Conservation (phyloP, 2,329 filamentous ascomycete species). For the Epichloe bromicola region DNA sequence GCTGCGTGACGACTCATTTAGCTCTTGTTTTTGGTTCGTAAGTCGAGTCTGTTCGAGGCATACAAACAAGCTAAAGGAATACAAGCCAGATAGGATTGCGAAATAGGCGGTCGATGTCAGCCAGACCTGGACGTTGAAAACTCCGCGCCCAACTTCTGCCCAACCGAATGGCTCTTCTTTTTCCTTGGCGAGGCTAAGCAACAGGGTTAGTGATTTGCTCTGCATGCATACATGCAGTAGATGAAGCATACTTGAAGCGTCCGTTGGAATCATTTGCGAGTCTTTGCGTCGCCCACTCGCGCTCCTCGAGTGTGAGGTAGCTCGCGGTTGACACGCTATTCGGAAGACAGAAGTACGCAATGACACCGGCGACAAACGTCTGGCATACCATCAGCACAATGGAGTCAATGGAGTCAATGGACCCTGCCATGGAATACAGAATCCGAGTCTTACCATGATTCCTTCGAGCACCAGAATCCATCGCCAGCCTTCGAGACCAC, state of each 20-base stretch:
- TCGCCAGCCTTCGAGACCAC: constrained; percentile 57
- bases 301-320: constrained; percentile 41
- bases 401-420: background rate
- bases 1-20: constrained; percentile 18
- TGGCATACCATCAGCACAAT: constrained; percentile 10
- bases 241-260: constrained; percentile 17
- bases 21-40: too few relatives aligned
- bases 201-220: background rate
- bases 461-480: constrained; percentile 52
- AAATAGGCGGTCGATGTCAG: constrained; percentile 50
- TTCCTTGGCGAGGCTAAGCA: constrained; percentile 12
- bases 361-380: constrained; percentile 39
- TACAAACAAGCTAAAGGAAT: constrained; percentile 52
- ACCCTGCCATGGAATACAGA: background rate
- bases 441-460: constrained; percentile 21
- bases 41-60: constrained; percentile 9
- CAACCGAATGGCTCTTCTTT: constrained; percentile 39
- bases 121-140: constrained; percentile 50
- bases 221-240: too few relatives aligned
- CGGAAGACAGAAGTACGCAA: constrained; percentile 41
- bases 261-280: constrained; percentile 25
- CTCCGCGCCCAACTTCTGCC: constrained; percentile 48
- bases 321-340: constrained; percentile 39
- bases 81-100: constrained; percentile 42
- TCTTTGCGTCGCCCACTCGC: constrained; percentile 32